Evolutionary conservation across 768 basidiomycete genomes (phyloP), one percentile per base, ranked within the genome.

Genomic region (Tricholoma flavovirens): DNA sequence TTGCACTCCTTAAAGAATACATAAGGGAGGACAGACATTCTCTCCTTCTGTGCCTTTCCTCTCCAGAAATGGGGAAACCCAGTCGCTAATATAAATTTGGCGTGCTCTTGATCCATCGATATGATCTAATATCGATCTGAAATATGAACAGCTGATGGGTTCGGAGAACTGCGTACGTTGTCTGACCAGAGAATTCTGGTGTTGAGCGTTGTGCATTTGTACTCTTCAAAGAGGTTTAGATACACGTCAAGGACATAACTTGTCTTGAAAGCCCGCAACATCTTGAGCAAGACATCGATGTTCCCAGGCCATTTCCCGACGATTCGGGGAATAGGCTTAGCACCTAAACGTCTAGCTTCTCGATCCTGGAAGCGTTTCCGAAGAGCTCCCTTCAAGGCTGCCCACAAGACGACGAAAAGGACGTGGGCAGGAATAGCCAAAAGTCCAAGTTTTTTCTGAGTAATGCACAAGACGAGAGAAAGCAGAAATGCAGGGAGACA

Each of bases 271-370:
- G 80, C 79, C 19, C 71, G 71, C 61, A 79, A 74, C 73, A 85
- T 79, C 53, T 69, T 73, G 48, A 87, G 63, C 55, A 87, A 75
- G 49, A 89, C 67, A 62, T 90, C 88, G 61, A 89, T 70, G 65
- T 89, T 89, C n/a, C 88, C 88, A 3, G 86, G 87, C 84, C 85
- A 87, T 71, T 79, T 83, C 6, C 87, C 87, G 15, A 78, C 71
- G 14, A 88, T 81, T 17, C 76, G 70, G 3, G 83, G 84, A 49
- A 86, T 80, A 2, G 68, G 73, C 57, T 72, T 71, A 5, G 83
- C 83, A 5, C 79, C 77, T 12, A 84, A 67, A 30, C 71, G 75
- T 10, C 64, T 63, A 0, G 82, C 82, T 45, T 83, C 74, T 32
- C 70, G 69, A 17, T 59, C 60, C 51, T 84, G 80, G 1, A 60